Evolutionary conservation across 306 rosid genomes (phyloP), one percentile per base, ranked within the genome.

Genomic region (Luffa acutangula): DNA sequence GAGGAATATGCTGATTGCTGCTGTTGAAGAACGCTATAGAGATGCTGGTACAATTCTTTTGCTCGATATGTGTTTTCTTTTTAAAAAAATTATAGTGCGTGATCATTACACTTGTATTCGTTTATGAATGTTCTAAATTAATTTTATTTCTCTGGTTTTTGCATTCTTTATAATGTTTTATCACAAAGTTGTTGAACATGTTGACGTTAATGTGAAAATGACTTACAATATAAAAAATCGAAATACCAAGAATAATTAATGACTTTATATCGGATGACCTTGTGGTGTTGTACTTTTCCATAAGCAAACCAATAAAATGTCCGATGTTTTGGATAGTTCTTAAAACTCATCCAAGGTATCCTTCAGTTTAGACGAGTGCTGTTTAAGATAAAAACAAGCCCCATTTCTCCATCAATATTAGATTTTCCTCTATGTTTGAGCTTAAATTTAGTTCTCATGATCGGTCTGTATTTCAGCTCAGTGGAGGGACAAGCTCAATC

Each of bases 1-100:
- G 81, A 89, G 96, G 82, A 91, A 95, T 85, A 95, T 95, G 99
- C 76, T 90, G 86, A 87, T 89, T 66, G 99, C 99, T 82, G 99
- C 90, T 75, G 90, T 76, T 74, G 99, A 95, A 83, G 99, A 95
- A 82, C 97, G 97, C 81, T 95, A 95, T 60, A 67, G 91, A 85
- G 99, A 95, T 89, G 99, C 99, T 54, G 99, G 99, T 95, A 43
- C 42, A 17, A 31, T 45, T 65, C n/a, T 57, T 17, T 39, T 51
- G 49, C 54, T 18, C 74, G 31, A 25, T 25, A 25, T 25, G 31
- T 25, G 31, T 25, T 25, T 25, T 25, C 31, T 25, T 25, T 25
- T 25, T 25, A 25, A 25, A 25, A 25, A 25, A 25, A 25, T 25
- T 25, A 25, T 25, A 25, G 31, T 25, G 31, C 31, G 11, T 9